Conservation (phyloP, 2,329 filamentous ascomycete genomes). For the Trichoderma guizhouense region DNA sequence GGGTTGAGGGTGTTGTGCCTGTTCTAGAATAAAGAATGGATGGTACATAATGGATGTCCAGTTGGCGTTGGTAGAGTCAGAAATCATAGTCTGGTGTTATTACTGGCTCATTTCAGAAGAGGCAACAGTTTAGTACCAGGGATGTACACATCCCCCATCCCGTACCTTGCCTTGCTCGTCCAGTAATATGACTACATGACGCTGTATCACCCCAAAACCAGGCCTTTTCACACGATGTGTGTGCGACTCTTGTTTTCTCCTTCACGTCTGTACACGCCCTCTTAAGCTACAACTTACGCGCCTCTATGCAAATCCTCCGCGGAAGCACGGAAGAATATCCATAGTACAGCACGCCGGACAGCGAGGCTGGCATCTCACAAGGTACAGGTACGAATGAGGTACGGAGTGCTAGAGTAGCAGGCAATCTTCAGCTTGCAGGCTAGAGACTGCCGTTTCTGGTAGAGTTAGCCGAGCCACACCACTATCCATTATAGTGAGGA, state of each 20-base stretch:
- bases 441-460: neutral
- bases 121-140: neutral
- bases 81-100: neutral
- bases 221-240: neutral
- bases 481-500: neutral
- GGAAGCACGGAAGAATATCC: neutral
- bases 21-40: neutral
- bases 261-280: neutral
- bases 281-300: neutral
- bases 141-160: neutral
- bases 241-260: neutral
- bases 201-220: neutral
- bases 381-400: neutral
- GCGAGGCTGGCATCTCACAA: neutral
- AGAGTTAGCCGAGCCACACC: constrained; percentile 1
- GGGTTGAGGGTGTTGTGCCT: neutral
- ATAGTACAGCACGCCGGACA: neutral
- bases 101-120: neutral
- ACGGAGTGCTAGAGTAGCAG: neutral
- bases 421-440: constrained; percentile 1
- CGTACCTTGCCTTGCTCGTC: neutral
- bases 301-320: neutral
- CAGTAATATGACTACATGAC: neutral
- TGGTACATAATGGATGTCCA: neutral
- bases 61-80: neutral